Evolutionary conservation across 2,329 filamentous ascomycete species (phyloP), one percentile per base, ranked within the genome.

Genomic region (Lachnellula occidentalis): DNA sequence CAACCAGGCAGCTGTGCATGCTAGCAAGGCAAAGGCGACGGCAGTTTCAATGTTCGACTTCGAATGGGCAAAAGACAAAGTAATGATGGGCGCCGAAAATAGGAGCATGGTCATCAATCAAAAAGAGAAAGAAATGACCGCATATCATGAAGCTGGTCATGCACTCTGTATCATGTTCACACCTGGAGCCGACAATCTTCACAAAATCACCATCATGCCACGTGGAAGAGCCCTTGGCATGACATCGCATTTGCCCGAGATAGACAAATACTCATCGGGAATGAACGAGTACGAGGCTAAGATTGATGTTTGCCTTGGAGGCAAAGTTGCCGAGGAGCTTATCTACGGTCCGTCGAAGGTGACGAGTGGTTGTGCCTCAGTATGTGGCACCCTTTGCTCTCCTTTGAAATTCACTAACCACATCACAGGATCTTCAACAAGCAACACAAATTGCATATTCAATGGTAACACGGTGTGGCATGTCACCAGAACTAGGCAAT

Each of bases 1-100:
- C 68, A 99, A 99, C 72, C 90, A 96, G 69, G 94, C 94, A 34
- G 94, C 94, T 21, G 87, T 99, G 43, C 90, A 88, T 66, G 94
- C 94, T n/a, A 95, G 90, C 66, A 90, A 94, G 70, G 81, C 88
- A 62, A 94, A 92, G 73, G 81, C 87, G 39, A 78, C 77, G 56
- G 80, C 86, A 45, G 89, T 99, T 51, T 80, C 81, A 12, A 87
- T 90, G 71, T 73, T 80, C 34, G 91, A 97, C 67, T 86, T 97
- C 60, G 92, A 96, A 64, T 99, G 92, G 92, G 94, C 94, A 54
- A 97, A 95, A 73, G 94, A 99, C 76, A 94, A 94, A 74, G 89
- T 99, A 51, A 87, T 96, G 71, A 96, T 99, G 90, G 94, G 94
- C 37, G 89, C 92, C 2, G 94, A 99, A 74, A 85, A 87, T 68